Base-by-base conservation (phyloP, 176 grass and related monocot genomes). In the Zizania latifolia region DNA sequence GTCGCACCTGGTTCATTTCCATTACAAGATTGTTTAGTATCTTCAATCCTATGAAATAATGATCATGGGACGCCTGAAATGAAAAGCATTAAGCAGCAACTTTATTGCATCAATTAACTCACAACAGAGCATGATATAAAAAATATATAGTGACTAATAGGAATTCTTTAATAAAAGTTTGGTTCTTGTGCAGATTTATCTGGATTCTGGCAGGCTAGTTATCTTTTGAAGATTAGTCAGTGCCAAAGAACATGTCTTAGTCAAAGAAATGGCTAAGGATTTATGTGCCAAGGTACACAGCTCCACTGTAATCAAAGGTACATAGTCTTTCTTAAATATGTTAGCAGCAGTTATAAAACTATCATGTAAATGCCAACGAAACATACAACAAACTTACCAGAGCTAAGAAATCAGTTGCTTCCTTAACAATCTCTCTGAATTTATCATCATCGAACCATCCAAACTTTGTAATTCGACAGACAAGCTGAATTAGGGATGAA, bases 361-460 rank as follows among this genome's bases (percentile, higher is more conserved):
- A 17, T 50, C 28, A 39, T 72, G 43, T 57, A 24, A 77, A 79
- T 10, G 56, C 32, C 41, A 68, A 65, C 6, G 41, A 60, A 72
- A 75, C 28, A n/a, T 43, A 91, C 39, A 34, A 60, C 27, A 67
- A 55, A 89, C 78, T 88, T 86, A 95, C 96, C 86, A 95, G 96
- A 85, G 82, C 81, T 73, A 99, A 87, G 73, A 99, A 99, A 89
- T 92, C 93, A 40, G 87, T 84, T 23, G 96, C 89, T 82, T 99
- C 96, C 80, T 94, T 99, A n/a, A 87, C 80, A 62, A 92, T 81
- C 44, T 99, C 96, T 92, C 87, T 95, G 71, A 99, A 99, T 77
- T 87, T 87, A 74, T 99, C 96, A 62, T 99, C 96, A 78, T 99
- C 96, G 72, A 99, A 86, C 96, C 96, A 99, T 48, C 96, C 96